Conservation (phyloP, 106 monocot genomes). For the Platanthera guangdongensis region DNA sequence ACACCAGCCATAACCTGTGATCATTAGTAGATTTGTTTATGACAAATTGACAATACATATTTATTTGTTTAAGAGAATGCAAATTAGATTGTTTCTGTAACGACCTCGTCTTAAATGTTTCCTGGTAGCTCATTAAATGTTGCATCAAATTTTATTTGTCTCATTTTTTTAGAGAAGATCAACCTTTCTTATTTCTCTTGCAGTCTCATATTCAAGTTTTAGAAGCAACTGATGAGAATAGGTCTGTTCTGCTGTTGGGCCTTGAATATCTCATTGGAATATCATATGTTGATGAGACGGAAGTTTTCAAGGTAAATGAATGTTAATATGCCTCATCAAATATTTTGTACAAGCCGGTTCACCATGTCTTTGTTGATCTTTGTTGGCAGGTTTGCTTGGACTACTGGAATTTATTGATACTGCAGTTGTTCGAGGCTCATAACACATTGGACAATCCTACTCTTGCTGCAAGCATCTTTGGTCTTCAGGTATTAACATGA, state of each 20-base stretch:
- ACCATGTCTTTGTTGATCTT: not conserved
- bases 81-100: not conserved
- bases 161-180: not conserved
- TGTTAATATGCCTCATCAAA: not conserved
- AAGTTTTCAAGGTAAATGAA: constrained; percentile 85
- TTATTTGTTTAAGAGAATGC: not conserved
- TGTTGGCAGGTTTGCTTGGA: constrained; percentile 89
- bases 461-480: constrained; percentile 70
- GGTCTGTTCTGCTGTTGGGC: constrained; percentile 54
- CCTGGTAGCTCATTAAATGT: not conserved
- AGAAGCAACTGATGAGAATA: constrained; percentile 71
- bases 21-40: not conserved
- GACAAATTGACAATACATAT: not conserved
- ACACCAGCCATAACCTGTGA: not conserved
- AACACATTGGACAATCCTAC: constrained; percentile 74
- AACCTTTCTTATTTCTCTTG: constrained; percentile 9
- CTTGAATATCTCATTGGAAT: constrained; percentile 95
- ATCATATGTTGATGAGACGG: constrained; percentile 99
- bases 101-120: not conserved
- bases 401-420: constrained; percentile 89
- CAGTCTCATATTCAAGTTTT: constrained; percentile 87
- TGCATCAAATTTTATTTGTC: not conserved
- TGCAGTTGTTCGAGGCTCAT: constrained; percentile 86
- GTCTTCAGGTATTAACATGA: constrained; percentile 59
- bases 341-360: not conserved